Percentiles rank a stretch among this genome's conserved stretches.
These are phyloP conservation scores for Xanthoconium separans DNA, from an alignment of 1,284 basidiomycete genomes.

Conservation along the genomic window DNA sequence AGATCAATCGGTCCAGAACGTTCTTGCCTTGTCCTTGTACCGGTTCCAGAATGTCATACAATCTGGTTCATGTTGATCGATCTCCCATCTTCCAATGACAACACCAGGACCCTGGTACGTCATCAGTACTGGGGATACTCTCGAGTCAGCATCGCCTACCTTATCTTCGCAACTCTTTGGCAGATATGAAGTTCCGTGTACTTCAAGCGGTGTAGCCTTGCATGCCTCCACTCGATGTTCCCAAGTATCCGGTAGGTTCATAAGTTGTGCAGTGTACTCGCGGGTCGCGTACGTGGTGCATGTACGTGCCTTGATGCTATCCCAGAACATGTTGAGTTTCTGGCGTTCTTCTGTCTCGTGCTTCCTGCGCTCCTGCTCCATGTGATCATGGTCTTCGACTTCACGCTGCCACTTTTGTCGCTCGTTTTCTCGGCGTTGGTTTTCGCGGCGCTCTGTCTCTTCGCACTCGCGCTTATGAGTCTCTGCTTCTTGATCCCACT, in stretches of 20 bases:
- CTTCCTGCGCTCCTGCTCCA: conserved; percentile 11
- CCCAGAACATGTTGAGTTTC: conserved; percentile 28
- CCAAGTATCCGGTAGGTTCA: conserved; percentile 24
- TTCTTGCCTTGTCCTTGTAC: conserved; percentile 22
- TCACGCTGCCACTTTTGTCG: conserved; percentile 14
- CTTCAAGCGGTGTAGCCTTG: conserved; percentile 21
- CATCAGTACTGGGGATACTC: neutral
- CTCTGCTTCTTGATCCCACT: conserved; percentile 10
- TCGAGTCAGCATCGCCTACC: conserved; percentile 5
- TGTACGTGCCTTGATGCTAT: conserved; percentile 11
- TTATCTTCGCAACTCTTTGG: conserved; percentile 28
- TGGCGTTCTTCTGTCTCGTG: conserved; percentile 20
- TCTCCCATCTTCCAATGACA: conserved; percentile 23
- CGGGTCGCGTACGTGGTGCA: conserved; percentile 28
- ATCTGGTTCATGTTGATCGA: conserved; percentile 24
- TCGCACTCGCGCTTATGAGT: conserved; percentile 3
- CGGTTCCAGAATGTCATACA: conserved; percentile 22
- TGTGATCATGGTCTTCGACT: conserved; percentile 12
- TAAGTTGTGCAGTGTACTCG: conserved; percentile 24
- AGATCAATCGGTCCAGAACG: neutral
- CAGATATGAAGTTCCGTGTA: conserved; percentile 25
- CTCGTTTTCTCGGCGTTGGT: neutral
- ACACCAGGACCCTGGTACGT: conserved; percentile 16
- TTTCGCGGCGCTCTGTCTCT: conserved; percentile 12
- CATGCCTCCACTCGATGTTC: conserved; percentile 25